A percentile compares a stretch with the other conserved stretches of the same genome.
These are phyloP conservation scores for Leishmania major DNA, from an alignment of 208 protist species.

Conservation along the genomic window DNA sequence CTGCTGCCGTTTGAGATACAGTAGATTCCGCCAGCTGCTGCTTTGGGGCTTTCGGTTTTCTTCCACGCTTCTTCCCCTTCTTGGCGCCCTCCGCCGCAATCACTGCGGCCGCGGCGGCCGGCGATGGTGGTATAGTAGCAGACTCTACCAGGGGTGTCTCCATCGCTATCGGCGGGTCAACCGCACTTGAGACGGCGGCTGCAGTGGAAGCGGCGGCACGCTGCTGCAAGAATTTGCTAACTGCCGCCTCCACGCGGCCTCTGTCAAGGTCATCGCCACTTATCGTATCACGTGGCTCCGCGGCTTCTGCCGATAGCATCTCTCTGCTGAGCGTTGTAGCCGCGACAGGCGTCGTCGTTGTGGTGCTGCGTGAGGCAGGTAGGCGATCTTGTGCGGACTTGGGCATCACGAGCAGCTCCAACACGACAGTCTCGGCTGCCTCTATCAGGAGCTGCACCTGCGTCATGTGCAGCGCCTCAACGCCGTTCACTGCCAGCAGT, in stretches of 20 bases:
- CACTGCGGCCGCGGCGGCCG: constrained; percentile 2
- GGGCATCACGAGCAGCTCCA: constrained; percentile 65
- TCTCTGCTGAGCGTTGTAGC: no score
- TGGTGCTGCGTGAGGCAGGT: background rate
- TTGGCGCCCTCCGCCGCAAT: background rate
- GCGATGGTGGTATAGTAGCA: background rate
- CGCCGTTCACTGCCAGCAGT: constrained; percentile 65
- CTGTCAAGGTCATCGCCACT: background rate
- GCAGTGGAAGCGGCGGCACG: background rate
- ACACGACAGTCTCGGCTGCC: constrained; percentile 49
- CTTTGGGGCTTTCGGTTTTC: background rate
- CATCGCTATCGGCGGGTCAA: background rate
- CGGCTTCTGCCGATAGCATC: background rate
- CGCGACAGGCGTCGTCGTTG: background rate
- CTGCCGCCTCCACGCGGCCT: background rate
- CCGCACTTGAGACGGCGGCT: background rate
- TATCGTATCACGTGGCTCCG: background rate
- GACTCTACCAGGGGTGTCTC: constrained; percentile 21
- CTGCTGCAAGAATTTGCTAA: background rate
- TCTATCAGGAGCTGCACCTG: constrained; percentile 49
- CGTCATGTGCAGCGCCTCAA: constrained; percentile 48
- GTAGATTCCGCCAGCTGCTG: background rate
- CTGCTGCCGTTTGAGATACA: background rate
- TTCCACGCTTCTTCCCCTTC: background rate
- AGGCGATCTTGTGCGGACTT: constrained; percentile 3